Percentiles rank a stretch among this genome's conserved stretches.
Evolutionary conservation across 768 basidiomycete species (phyloP).

Genomic region (Kwoniella dendrophila): DNA sequence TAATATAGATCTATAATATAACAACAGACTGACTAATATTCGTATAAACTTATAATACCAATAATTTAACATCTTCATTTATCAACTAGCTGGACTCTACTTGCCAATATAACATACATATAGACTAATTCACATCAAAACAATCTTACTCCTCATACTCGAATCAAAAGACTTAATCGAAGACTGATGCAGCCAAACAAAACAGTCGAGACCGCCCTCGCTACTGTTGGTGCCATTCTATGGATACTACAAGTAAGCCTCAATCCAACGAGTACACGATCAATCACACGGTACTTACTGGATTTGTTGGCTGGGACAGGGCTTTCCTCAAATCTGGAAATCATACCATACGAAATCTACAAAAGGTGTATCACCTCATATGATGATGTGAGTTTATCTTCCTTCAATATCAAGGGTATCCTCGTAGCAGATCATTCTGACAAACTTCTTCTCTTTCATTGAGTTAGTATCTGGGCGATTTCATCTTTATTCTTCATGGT

Average conservation of each 20-base stretch:
- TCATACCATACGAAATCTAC: slow-evolving; percentile 70
- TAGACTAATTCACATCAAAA: too few species aligned
- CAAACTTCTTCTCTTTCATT: not conserved
- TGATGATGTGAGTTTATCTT: slow-evolving; percentile 62
- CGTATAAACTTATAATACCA: too few species aligned
- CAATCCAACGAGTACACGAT: slow-evolving; percentile 63
- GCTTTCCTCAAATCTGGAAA: slow-evolving; percentile 71
- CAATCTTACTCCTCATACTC: not conserved
- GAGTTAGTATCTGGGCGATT: slow-evolving; percentile 66
- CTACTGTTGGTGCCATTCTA: slow-evolving; percentile 64
- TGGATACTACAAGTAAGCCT: slow-evolving; percentile 56
- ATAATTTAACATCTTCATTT: too few species aligned
- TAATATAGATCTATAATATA: too few species aligned
- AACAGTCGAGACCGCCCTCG: slow-evolving; percentile 69
- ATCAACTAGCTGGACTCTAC: too few species aligned
- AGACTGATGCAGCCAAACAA: slow-evolving; percentile 58
- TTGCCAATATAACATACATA: too few species aligned
- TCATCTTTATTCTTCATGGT: slow-evolving; percentile 66
- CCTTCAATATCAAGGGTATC: not conserved
- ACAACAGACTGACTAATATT: too few species aligned
- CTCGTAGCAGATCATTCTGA: not conserved
- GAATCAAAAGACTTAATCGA: not conserved
- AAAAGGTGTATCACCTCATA: slow-evolving; percentile 68
- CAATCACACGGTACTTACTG: slow-evolving; percentile 70
- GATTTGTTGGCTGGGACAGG: slow-evolving; percentile 56